Conservation (phyloP, 306 rosid genomes). For the Dicorynia guianensis region DNA sequence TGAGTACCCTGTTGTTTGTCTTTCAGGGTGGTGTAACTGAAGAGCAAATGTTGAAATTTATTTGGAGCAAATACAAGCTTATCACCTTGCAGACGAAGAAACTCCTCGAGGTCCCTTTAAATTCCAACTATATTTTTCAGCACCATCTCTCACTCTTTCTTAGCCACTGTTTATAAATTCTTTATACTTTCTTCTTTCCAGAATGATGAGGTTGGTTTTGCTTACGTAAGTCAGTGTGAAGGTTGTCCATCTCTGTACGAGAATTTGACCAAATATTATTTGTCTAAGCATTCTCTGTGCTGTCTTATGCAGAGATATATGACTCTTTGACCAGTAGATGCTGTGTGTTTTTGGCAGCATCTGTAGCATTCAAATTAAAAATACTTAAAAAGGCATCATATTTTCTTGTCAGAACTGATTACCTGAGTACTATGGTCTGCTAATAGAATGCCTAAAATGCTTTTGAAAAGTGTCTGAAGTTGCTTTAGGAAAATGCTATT, state of each 20-base stretch:
- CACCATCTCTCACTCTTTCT: conserved; percentile 27
- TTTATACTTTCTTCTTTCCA: conserved; percentile 49
- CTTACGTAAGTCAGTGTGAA: conserved; percentile 90
- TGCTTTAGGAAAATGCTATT: neutral
- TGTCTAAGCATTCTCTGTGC: conserved; percentile 20
- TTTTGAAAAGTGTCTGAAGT: neutral
- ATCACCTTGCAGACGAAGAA: conserved; percentile 77
- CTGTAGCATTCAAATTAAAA: neutral
- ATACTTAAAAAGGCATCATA: neutral
- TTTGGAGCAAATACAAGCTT: conserved; percentile 84
- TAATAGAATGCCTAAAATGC: conserved; percentile 1
- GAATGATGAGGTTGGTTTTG: conserved; percentile 91
- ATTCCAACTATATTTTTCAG: conserved; percentile 36
- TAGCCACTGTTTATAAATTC: conserved; percentile 23
- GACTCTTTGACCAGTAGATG: neutral
- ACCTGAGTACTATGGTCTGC: neutral
- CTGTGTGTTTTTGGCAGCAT: neutral
- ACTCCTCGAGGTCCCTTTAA: conserved; percentile 79
- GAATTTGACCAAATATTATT: conserved; percentile 50
- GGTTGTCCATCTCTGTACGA: conserved; percentile 92
- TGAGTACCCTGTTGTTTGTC: conserved; percentile 19
- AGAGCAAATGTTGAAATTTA: conserved; percentile 94
- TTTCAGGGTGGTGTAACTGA: conserved; percentile 91
- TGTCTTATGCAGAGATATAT: neutral
- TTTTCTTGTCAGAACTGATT: neutral